Conservation (phyloP, 257 asterid genomes). For the Plantago major region DNA sequence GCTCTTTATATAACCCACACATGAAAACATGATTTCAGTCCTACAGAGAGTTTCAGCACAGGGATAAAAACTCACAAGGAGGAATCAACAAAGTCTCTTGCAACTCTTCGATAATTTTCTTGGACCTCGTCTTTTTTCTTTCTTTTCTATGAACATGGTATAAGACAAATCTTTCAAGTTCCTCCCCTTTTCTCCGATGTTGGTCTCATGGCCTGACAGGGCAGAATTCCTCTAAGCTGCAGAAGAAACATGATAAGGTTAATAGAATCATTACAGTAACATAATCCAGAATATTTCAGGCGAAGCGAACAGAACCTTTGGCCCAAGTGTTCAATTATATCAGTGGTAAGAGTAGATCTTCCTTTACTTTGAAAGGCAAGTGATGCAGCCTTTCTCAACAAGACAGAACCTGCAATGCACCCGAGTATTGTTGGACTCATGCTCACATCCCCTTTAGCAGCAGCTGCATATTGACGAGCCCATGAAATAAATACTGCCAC, state of each 20-base stretch:
- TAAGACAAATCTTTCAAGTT: neutral
- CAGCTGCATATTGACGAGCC: slow-evolving; percentile 56
- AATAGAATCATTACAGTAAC: slow-evolving; percentile 1
- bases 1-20: too few species aligned
- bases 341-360: slow-evolving; percentile 81
- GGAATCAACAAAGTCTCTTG: too few species aligned
- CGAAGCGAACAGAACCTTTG: slow-evolving; percentile 38
- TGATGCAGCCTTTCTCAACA: slow-evolving; percentile 80
- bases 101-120: too few species aligned
- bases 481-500: slow-evolving; percentile 82
- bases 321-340: slow-evolving; percentile 87
- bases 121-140: too few species aligned
- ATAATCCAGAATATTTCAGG: neutral
- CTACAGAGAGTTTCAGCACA: too few species aligned
- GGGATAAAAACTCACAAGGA: too few species aligned
- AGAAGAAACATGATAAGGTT: neutral
- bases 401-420: slow-evolving; percentile 70
- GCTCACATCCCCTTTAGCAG: slow-evolving; percentile 28
- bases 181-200: neutral
- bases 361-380: slow-evolving; percentile 62
- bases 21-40: too few species aligned
- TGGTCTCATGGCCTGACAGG: slow-evolving; percentile 28
- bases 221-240: slow-evolving; percentile 82
- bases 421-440: slow-evolving; percentile 59
- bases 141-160: neutral